Percentiles rank a stretch among this genome's conserved stretches.
phyloP scores from a whole-genome alignment of 108 stramenopile genomes.

The Mediolabrus comicus region DNA sequence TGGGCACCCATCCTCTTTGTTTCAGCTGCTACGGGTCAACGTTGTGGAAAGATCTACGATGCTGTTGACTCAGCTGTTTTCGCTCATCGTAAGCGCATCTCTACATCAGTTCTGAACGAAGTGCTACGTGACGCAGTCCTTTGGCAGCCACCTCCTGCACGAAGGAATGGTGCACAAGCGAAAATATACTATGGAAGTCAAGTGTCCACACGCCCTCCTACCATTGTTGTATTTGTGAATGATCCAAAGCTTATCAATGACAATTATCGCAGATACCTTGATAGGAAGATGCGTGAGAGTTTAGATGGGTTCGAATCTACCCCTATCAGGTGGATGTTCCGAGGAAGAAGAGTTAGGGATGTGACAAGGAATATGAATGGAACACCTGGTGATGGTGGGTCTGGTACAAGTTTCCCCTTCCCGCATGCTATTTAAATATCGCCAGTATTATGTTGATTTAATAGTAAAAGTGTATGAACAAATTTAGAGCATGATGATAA shows the following conservation, averaged over 20 bases:
- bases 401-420: conserved; percentile 79
- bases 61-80: conserved; percentile 84
- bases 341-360: conserved; percentile 89
- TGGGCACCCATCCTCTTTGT: conserved; percentile 97
- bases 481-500: too few species aligned
- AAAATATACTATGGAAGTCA: conserved; percentile 97
- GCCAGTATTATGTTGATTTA: neutral
- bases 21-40: conserved; percentile 94
- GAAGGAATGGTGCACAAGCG: conserved; percentile 82
- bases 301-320: conserved; percentile 92
- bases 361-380: conserved; percentile 81
- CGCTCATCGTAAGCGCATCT: conserved; percentile 84
- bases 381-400: conserved; percentile 77
- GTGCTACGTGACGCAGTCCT: conserved; percentile 93
- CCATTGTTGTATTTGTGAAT: conserved; percentile 94
- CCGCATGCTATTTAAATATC: conserved; percentile 73
- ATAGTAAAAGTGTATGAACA: neutral
- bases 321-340: conserved; percentile 94
- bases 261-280: conserved; percentile 93
- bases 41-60: conserved; percentile 91
- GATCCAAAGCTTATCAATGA: conserved; percentile 92
- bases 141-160: conserved; percentile 95
- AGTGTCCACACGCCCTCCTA: conserved; percentile 90
- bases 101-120: conserved; percentile 95
- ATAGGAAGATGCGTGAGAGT: conserved; percentile 95